Base-by-base conservation (phyloP, 148 eudicot genomes). In the Rhododendron williamsianum region DNA sequence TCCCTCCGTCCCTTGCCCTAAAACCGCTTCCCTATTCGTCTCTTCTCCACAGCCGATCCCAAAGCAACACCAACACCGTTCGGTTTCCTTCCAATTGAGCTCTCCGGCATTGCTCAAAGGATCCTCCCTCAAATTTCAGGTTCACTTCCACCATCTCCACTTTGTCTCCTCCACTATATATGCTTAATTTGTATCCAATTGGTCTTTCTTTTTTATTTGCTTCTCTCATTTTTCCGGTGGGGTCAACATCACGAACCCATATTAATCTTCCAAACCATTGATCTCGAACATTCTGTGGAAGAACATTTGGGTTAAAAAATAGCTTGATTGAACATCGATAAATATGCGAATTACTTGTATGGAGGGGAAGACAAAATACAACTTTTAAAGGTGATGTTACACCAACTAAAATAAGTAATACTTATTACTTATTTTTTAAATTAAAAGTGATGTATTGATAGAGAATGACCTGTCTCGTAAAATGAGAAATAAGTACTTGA, bases 1-100 rank as follows among this genome's bases (percentile, higher is more conserved):
- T 74, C 86, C 87, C 72, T 85, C 90, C 33, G 85, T 88, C 36
- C 87, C 89, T 4, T 88, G 90, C 88, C 89, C 92, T 19, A 90
- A 90, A 54, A 81, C 86, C 27, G 69, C 90, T 36, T 77, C 85
- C 35, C 48, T 76, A 27, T 72, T 74, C 54, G 27, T 36, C 18
- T 48, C 85, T 25, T 41, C 33, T 41, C 35, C 85, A 9, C 77
- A 84, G 38, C 18, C 88, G 21, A 80, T 23, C n/a, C 49, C 86
- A 27, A 72, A 51, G 3, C 83, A 81, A 2, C 81, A 19, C 19
- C 80, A 51, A 41, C 80, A 21, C 71, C 27, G 33, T n/a, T 71
- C 74, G 9, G 81, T 87, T 25, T 72, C 84, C 7, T 90, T 88
- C 69, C 86, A 33, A 56, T 83, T 88, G 8, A 86, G 65, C 65